Evolutionary conservation across 1,284 basidiomycete genomes (phyloP), one percentile per base, ranked within the genome.

Genomic region (Farysia itapuensis): DNA sequence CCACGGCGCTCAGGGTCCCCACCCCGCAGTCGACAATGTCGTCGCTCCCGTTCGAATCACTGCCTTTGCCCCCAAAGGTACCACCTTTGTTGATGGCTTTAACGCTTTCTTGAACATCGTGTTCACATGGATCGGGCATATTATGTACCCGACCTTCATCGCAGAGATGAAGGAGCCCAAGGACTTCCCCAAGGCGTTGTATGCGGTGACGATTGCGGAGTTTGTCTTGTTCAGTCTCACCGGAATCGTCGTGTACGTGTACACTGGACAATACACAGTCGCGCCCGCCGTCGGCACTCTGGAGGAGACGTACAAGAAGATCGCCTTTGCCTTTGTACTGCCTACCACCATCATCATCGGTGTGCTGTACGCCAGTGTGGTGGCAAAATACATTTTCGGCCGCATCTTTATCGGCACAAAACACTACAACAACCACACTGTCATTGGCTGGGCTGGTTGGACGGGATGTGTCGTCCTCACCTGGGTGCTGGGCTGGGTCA

Each of bases 51-150:
- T 73, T 13, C 16, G 18, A 23, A 66, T 70, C 42, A 54, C 51
- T 1, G 70, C 69, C 11, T 72, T 53, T 34, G 67, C 71, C 9
- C 69, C 64, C 20, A 43, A 44, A 12, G 67, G 82, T 12, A 85
- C 82, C 3, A 81, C 82, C 2, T 87, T 83, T 60, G 81, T 86
- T 5, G 74, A 79, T 34, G 84, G 83, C 48, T 52, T 80, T 33
- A 77, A 75, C 37, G 78, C 78, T 3, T 50, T 79, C 5, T 61
- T 82, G 19, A 81, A 81, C 72, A 72, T 79, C 35, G 32, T 80
- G 13, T 85, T 84, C 72, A 83, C 84, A 2, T 84, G 83, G 68
- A 81, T 86, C 34, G 85, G 84, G 0, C 85, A 87, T 63, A 81
- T 82, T 28, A 71, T 81, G 35, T 77, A 74, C 35, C 75, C 75